A percentile compares a stretch with the other conserved stretches of the same genome.
Conservation (phyloP, 306 rosid species). For the Sindora glabra region DNA sequence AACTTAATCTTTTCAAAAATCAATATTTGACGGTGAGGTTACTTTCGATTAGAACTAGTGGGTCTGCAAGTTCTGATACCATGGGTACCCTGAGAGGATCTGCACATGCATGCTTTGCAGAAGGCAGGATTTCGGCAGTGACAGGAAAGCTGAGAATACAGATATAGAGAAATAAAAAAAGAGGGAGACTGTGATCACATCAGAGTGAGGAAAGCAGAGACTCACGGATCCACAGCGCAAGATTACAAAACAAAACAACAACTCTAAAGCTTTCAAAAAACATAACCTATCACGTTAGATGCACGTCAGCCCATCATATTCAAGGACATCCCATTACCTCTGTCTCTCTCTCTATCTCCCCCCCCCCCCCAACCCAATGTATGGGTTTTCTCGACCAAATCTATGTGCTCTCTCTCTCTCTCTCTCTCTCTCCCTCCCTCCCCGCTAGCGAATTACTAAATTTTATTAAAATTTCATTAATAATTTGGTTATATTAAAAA, state of each 20-base stretch:
- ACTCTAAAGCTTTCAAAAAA: not conserved
- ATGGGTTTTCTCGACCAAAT: no score
- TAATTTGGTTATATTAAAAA: no score
- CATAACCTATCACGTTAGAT: constrained; percentile 16
- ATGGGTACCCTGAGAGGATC: not conserved
- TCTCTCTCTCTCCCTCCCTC: not conserved
- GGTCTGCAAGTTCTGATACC: no score
- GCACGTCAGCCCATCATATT: no score
- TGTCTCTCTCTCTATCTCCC: not conserved
- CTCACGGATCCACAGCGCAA: constrained; percentile 67
- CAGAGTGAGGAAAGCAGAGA: constrained; percentile 22
- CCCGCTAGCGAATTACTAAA: no score
- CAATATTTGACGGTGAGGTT: no score
- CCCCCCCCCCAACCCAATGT: no score
- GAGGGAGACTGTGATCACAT: constrained; percentile 22
- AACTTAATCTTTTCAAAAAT: no score
- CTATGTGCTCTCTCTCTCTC: not conserved
- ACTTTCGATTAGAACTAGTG: no score
- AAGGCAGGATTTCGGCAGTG: not conserved
- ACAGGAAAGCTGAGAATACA: not conserved
- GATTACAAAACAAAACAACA: constrained; percentile 15
- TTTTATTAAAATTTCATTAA: no score
- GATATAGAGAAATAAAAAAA: not conserved
- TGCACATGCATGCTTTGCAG: constrained; percentile 5
- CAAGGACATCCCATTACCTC: not conserved